phyloP scores from a whole-genome alignment of 2,329 filamentous ascomycete genomes.

The Talaromyces funiculosus region DNA sequence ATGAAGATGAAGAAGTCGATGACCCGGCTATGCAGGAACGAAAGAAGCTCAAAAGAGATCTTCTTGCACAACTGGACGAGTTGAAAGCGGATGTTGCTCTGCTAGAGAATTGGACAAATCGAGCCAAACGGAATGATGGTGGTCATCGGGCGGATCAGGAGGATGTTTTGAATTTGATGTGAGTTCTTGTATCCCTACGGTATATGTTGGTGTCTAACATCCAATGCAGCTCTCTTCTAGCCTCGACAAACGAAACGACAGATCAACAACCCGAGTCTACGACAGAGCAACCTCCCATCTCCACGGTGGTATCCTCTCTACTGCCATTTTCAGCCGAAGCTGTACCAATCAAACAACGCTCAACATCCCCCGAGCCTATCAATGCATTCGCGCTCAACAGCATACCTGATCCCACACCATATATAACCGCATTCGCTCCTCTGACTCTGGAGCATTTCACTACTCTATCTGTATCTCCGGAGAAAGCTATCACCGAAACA shows the following conservation, averaged over 20 bases:
- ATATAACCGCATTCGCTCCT: constrained; percentile 65
- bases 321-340: constrained; percentile 35
- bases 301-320: constrained; percentile 34
- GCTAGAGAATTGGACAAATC: constrained; percentile 54
- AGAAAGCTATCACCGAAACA: constrained; percentile 23
- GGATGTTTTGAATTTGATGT: constrained; percentile 31
- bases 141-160: constrained; percentile 30
- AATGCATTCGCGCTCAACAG: constrained; percentile 58
- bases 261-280: constrained; percentile 22
- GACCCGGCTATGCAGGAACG: constrained; percentile 35
- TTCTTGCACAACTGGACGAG: constrained; percentile 52
- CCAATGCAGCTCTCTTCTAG: constrained; percentile 28
- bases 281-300: constrained; percentile 25
- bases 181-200: constrained; percentile 15
- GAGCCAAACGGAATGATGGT: constrained; percentile 40
- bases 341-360: constrained; percentile 17
- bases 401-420: constrained; percentile 56
- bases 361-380: constrained; percentile 47
- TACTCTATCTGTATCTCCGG: constrained; percentile 19
- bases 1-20: constrained; percentile 9
- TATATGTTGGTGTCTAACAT: constrained; percentile 17
- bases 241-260: constrained; percentile 24
- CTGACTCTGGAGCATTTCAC: constrained; percentile 48
- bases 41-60: constrained; percentile 47
- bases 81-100: constrained; percentile 56